A percentile compares a stretch with the other conserved stretches of the same genome.
These are phyloP conservation scores for Aspergillus chevalieri DNA, from an alignment of 2,329 filamentous ascomycete species.

Conservation along the genomic window DNA sequence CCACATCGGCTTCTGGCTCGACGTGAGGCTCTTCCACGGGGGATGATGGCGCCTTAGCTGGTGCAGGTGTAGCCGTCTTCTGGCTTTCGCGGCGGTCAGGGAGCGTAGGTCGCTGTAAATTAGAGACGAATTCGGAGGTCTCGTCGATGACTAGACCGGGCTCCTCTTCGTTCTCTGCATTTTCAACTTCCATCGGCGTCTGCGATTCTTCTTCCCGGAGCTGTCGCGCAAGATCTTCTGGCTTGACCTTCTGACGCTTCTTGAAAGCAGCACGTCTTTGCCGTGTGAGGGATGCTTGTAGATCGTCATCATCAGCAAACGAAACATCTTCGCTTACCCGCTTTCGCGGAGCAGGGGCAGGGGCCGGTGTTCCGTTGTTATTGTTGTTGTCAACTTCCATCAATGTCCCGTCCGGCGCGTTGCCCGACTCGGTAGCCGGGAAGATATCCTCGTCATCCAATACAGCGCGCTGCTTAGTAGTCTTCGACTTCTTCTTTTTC, in stretches of 20 bases:
- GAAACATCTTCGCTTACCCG: conserved; percentile 59
- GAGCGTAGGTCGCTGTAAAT: conserved; percentile 62
- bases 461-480: conserved; percentile 60
- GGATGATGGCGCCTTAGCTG: conserved; percentile 25
- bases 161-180: conserved; percentile 47
- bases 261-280: conserved; percentile 80
- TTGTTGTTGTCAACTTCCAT: conserved; percentile 74
- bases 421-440: conserved; percentile 28
- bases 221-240: conserved; percentile 80
- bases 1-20: conserved; percentile 46
- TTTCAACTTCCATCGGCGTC: conserved; percentile 54
- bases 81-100: conserved; percentile 45
- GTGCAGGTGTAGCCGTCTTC: conserved; percentile 29
- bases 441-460: conserved; percentile 57
- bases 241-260: conserved; percentile 79
- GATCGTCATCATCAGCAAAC: conserved; percentile 85
- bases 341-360: conserved; percentile 50
- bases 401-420: conserved; percentile 38
- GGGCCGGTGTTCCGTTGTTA: conserved; percentile 19
- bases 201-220: conserved; percentile 58
- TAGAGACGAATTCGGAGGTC: conserved; percentile 88
- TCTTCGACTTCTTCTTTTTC: conserved; percentile 77
- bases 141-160: conserved; percentile 86
- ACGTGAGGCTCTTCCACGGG: conserved; percentile 12
- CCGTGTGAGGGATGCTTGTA: conserved; percentile 78